Evolutionary conservation across 164 flowering plant species (phyloP).

Genomic region (Sedum album): DNA sequence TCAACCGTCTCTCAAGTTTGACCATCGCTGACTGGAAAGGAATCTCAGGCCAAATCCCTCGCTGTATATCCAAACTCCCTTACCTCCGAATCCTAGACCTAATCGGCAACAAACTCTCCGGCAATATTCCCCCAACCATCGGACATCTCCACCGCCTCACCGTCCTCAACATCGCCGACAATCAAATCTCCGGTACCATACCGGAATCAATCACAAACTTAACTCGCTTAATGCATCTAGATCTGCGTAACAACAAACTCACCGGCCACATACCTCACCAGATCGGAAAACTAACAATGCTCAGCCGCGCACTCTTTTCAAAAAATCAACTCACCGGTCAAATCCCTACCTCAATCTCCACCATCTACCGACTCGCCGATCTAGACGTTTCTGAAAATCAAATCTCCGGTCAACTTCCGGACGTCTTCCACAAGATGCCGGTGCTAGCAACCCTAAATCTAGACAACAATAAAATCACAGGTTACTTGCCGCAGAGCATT

Average conservation of each 20-base stretch:
- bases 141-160: slow-evolving; percentile 31
- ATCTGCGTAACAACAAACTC: slow-evolving; percentile 36
- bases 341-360: slow-evolving; percentile 39
- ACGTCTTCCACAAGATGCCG: slow-evolving; percentile 26
- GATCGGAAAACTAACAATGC: slow-evolving; percentile 37
- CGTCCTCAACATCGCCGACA: slow-evolving; percentile 52
- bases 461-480: slow-evolving; percentile 35
- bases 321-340: slow-evolving; percentile 39
- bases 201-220: slow-evolving; percentile 28
- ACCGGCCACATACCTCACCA: slow-evolving; percentile 36
- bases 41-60: slow-evolving; percentile 43
- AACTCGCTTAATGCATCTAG: slow-evolving; percentile 52
- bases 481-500: slow-evolving; percentile 28
- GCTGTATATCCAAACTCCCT: slow-evolving; percentile 31
- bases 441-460: slow-evolving; percentile 45
- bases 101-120: slow-evolving; percentile 40
- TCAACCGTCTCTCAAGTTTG: slow-evolving; percentile 48
- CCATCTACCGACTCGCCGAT: slow-evolving; percentile 39
- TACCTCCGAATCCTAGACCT: slow-evolving; percentile 44
- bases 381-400: slow-evolving; percentile 40
- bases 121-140: slow-evolving; percentile 35
- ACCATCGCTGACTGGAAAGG: slow-evolving; percentile 67
- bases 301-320: slow-evolving; percentile 42
- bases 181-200: slow-evolving; percentile 33
- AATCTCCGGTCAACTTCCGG: slow-evolving; percentile 42